Evolutionary conservation across 352 stramenopile genomes (phyloP).

Genomic region (Aphanomyces invadans): DNA sequence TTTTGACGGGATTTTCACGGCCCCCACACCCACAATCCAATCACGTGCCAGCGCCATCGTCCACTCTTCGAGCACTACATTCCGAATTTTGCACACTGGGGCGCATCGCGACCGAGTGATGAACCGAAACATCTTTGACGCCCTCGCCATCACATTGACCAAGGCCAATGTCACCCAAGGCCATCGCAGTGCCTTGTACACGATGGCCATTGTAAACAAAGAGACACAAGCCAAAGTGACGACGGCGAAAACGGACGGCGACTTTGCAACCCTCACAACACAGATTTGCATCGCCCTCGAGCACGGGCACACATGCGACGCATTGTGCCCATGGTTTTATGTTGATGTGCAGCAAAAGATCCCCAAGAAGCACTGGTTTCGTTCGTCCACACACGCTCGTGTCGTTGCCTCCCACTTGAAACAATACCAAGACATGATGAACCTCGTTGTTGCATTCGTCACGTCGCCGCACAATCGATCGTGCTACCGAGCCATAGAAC

Average conservation of each 20-base stretch:
- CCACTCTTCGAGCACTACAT: too few species aligned
- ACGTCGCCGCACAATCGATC: not conserved
- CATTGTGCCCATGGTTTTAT: conserved; percentile 2
- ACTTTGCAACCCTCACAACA: not conserved
- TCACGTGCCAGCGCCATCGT: too few species aligned
- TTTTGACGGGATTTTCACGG: not conserved
- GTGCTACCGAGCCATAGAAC: not conserved
- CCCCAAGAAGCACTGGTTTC: not conserved
- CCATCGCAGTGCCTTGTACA: not conserved
- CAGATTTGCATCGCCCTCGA: not conserved
- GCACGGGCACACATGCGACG: not conserved
- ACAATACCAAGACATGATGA: not conserved
- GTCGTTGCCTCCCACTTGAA: not conserved
- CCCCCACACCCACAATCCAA: not conserved
- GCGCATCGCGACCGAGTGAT: too few species aligned
- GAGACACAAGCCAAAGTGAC: not conserved
- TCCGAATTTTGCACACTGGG: too few species aligned
- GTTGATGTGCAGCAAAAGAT: conserved; percentile 13
- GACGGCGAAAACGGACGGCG: not conserved
- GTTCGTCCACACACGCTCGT: not conserved
- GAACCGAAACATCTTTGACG: not conserved
- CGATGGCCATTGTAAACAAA: not conserved
- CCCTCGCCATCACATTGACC: not conserved
- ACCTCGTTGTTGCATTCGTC: not conserved
- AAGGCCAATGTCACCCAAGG: not conserved